Evolutionary conservation across 2,329 filamentous ascomycete genomes (phyloP).

Genomic region (Aspergillus clavatus): DNA sequence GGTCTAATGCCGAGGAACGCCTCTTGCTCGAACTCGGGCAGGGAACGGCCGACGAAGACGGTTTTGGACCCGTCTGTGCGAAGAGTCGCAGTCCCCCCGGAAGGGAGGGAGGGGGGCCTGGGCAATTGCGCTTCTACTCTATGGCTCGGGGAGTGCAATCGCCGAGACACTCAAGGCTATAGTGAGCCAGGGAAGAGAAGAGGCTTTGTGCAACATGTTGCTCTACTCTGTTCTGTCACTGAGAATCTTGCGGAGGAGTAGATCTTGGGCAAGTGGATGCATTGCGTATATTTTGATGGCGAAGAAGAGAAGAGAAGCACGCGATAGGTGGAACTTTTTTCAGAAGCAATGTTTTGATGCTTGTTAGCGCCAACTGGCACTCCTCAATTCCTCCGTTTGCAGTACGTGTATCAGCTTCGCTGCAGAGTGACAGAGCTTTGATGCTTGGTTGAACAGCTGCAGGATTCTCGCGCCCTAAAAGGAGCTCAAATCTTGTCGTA

Average conservation of each 20-base stretch:
- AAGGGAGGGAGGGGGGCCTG: background rate
- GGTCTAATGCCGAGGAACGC: conserved; percentile 29
- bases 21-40: conserved; percentile 26
- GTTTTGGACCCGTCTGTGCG: conserved; percentile 12
- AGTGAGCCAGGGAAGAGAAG: conserved; percentile 2
- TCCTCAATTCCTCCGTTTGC: conserved; percentile 9
- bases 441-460: background rate
- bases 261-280: background rate
- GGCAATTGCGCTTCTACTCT: background rate
- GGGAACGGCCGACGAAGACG: conserved; percentile 22
- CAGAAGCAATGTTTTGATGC: conserved; percentile 1
- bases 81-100: conserved; percentile 1
- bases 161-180: background rate
- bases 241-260: background rate
- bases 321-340: conserved; percentile 18
- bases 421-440: no score
- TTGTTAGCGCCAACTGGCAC: background rate
- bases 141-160: background rate
- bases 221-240: background rate
- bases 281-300: background rate
- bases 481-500: no score
- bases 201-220: conserved; percentile 2
- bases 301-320: background rate
- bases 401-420: background rate
- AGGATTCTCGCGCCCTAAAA: no score